A percentile compares a stretch with the other conserved stretches of the same genome.
phyloP scores from a whole-genome alignment of 2,329 filamentous ascomycete species.

The Sporothrix pallida region DNA sequence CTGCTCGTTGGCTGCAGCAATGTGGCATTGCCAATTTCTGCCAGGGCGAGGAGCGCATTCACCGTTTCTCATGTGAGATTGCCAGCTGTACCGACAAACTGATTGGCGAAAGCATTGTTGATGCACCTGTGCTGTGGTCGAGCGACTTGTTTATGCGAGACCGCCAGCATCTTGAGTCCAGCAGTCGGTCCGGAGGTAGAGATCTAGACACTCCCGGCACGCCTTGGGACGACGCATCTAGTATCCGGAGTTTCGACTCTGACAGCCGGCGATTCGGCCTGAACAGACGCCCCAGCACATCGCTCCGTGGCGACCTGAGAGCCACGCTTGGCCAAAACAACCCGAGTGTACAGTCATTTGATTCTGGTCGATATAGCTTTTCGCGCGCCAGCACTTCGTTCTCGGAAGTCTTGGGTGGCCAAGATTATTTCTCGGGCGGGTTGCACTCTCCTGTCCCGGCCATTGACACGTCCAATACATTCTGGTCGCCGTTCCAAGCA shows the following conservation, averaged over 20 bases:
- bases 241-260: constrained; percentile 58
- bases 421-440: constrained; percentile 71
- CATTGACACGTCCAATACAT: constrained; percentile 77
- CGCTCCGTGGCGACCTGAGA: constrained; percentile 60
- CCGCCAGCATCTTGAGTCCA: constrained; percentile 63
- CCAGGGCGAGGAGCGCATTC: constrained; percentile 90
- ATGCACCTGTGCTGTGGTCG: constrained; percentile 89
- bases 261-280: constrained; percentile 52
- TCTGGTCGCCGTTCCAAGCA: constrained; percentile 85
- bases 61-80: constrained; percentile 89
- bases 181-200: constrained; percentile 44
- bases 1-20: constrained; percentile 78
- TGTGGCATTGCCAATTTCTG: constrained; percentile 91
- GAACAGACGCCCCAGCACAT: constrained; percentile 54
- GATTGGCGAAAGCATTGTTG: constrained; percentile 80
- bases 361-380: constrained; percentile 68
- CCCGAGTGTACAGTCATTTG: constrained; percentile 71
- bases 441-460: constrained; percentile 70
- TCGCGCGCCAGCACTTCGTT: constrained; percentile 62
- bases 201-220: constrained; percentile 55
- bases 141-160: constrained; percentile 87
- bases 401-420: constrained; percentile 71
- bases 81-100: constrained; percentile 84
- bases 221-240: constrained; percentile 59
- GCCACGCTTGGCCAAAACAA: constrained; percentile 63